These are phyloP conservation scores for Leccinum imitatum DNA, from an alignment of 768 basidiomycete genomes.

Conservation along the genomic window DNA sequence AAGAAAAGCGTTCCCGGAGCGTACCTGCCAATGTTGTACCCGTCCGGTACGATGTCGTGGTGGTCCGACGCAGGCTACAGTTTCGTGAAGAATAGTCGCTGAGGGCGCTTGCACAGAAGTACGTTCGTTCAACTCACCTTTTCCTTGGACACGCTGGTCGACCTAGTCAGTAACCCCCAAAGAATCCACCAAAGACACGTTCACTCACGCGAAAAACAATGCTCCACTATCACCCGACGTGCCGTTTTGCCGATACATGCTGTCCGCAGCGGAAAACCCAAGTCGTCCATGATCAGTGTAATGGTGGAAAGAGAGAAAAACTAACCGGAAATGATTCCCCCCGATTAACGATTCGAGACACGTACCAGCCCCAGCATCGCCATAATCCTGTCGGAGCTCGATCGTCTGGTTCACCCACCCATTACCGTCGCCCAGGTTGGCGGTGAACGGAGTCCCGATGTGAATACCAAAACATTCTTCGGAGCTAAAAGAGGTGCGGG, in stretches of 20 bases:
- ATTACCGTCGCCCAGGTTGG: conserved; percentile 49
- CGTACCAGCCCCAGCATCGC: conserved; percentile 35
- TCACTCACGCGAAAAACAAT: conserved; percentile 58
- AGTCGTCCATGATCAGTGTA: neutral
- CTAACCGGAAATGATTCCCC: conserved; percentile 49
- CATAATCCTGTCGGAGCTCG: conserved; percentile 47
- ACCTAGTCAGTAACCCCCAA: neutral
- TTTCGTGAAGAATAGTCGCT: no score
- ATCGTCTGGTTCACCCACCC: conserved; percentile 43
- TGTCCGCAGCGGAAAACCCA: neutral
- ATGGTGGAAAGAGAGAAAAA: neutral
- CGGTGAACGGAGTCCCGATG: conserved; percentile 38
- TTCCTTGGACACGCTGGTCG: conserved; percentile 48
- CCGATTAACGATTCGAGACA: conserved; percentile 47
- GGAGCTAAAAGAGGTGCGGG: conserved; percentile 28
- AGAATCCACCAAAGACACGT: no score
- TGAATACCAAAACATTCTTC: conserved; percentile 41
- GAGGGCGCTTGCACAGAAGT: neutral
- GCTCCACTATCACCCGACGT: conserved; percentile 46
- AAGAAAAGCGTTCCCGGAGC: no score
- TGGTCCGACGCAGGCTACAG: no score
- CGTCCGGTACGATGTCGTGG: no score
- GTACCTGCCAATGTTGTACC: no score
- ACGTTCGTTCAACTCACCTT: conserved; percentile 26
- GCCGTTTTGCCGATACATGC: conserved; percentile 62